Conservation (phyloP, 2,329 filamentous ascomycete genomes). For the Trichoderma asperellum region DNA sequence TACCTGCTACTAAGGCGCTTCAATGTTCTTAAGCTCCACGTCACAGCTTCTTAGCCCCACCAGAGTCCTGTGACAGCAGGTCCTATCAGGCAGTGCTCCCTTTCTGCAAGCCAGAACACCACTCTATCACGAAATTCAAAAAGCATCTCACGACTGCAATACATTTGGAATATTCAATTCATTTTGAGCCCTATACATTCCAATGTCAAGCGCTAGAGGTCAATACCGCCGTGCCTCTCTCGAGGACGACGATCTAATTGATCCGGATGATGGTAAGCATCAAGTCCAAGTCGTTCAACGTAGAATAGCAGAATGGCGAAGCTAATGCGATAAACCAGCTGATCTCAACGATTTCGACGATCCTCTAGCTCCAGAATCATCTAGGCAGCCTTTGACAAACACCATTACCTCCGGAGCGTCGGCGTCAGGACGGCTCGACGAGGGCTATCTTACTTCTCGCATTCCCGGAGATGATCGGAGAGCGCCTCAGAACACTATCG, state of each 20-base stretch:
- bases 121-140: neutral
- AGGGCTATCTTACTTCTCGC: conserved; percentile 82
- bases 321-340: conserved; percentile 52
- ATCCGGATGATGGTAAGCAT: conserved; percentile 72
- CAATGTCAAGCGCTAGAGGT: conserved; percentile 56
- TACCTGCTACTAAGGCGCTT: neutral
- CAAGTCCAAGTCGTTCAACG: neutral
- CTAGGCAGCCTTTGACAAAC: conserved; percentile 79
- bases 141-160: neutral
- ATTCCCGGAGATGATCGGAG: conserved; percentile 92
- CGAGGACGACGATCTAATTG: conserved; percentile 73
- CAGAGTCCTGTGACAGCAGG: conserved; percentile 1
- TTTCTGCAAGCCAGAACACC: neutral
- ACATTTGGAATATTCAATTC: neutral
- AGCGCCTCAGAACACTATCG: conserved; percentile 89
- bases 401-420: conserved; percentile 72
- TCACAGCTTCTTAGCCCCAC: conserved; percentile 25
- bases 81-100: neutral
- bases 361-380: conserved; percentile 69
- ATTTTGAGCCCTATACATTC: neutral
- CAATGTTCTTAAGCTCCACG: conserved; percentile 16
- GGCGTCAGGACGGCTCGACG: conserved; percentile 61
- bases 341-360: conserved; percentile 94
- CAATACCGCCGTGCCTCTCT: conserved; percentile 66
- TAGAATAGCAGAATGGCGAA: neutral